Evolutionary conservation across 2,329 filamentous ascomycete genomes (phyloP).

Genomic region (Grosmannia penicillata): DNA sequence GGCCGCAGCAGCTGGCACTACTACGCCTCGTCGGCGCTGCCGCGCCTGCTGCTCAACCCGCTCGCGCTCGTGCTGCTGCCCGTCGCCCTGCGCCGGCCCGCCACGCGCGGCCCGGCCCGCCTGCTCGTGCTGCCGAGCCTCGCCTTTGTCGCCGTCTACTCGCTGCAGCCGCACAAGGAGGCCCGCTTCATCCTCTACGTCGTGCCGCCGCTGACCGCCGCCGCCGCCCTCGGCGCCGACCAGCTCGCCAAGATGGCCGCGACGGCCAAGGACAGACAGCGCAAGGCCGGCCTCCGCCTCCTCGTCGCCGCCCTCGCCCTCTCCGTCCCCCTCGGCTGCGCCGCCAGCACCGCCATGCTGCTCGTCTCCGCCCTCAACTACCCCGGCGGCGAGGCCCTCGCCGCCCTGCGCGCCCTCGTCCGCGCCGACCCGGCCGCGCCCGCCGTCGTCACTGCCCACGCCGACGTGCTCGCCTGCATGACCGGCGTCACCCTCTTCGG

Average conservation of each 20-base stretch:
- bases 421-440: slow-evolving; percentile 13
- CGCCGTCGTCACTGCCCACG: slow-evolving; percentile 33
- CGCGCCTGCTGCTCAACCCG: slow-evolving; percentile 66
- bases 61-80: slow-evolving; percentile 42
- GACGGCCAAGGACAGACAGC: slow-evolving; percentile 24
- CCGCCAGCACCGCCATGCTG: slow-evolving; percentile 51
- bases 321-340: slow-evolving; percentile 46
- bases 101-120: slow-evolving; percentile 25
- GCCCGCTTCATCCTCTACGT: slow-evolving; percentile 88
- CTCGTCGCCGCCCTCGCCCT: slow-evolving; percentile 38
- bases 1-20: slow-evolving; percentile 73
- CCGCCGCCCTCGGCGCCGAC: slow-evolving; percentile 58
- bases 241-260: slow-evolving; percentile 38
- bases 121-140: slow-evolving; percentile 50
- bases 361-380: slow-evolving; percentile 81
- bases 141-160: slow-evolving; percentile 66
- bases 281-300: slow-evolving; percentile 29
- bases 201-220: slow-evolving; percentile 65
- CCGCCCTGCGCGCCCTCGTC: slow-evolving; percentile 29
- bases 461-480: slow-evolving; percentile 55
- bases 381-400: slow-evolving; percentile 71
- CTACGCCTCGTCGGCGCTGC: slow-evolving; percentile 72
- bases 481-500: slow-evolving; percentile 55
- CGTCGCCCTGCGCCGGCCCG: slow-evolving; percentile 32
- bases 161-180: slow-evolving; percentile 86